Conservation (phyloP, 129 eudicot species). For the Centrapalus pauciflorus region DNA sequence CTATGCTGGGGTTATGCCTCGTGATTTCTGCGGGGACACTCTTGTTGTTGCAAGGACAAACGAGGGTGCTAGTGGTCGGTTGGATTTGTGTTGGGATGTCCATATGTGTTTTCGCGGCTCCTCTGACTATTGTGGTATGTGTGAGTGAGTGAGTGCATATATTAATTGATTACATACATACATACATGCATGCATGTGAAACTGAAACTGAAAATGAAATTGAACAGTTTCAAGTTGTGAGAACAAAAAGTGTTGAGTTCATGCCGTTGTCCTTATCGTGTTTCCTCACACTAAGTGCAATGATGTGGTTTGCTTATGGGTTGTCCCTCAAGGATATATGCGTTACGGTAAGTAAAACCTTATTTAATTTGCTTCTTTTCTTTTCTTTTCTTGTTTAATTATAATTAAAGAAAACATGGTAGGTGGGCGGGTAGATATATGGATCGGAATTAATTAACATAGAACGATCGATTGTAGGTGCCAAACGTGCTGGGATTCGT, state of each 20-base stretch:
- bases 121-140: constrained; percentile 77
- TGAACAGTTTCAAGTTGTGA: constrained; percentile 59
- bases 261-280: constrained; percentile 81
- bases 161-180: not conserved
- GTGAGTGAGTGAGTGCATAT: no score
- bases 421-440: no score
- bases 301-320: constrained; percentile 79
- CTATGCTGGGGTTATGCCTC: constrained; percentile 38
- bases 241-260: constrained; percentile 73
- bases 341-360: constrained; percentile 48
- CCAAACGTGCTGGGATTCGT: constrained; percentile 76
- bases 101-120: constrained; percentile 80
- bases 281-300: constrained; percentile 75
- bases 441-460: no score
- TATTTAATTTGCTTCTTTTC: not conserved
- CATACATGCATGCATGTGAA: not conserved
- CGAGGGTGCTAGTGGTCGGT: constrained; percentile 53
- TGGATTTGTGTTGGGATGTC: constrained; percentile 83
- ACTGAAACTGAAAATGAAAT: no score
- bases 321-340: constrained; percentile 43
- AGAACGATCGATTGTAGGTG: constrained; percentile 32
- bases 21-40: constrained; percentile 40
- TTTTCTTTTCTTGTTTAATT: not conserved
- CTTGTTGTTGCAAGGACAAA: constrained; percentile 19
- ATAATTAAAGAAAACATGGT: no score